phyloP scores from a whole-genome alignment of 257 asterid species.

The Gardenia jasminoides region DNA sequence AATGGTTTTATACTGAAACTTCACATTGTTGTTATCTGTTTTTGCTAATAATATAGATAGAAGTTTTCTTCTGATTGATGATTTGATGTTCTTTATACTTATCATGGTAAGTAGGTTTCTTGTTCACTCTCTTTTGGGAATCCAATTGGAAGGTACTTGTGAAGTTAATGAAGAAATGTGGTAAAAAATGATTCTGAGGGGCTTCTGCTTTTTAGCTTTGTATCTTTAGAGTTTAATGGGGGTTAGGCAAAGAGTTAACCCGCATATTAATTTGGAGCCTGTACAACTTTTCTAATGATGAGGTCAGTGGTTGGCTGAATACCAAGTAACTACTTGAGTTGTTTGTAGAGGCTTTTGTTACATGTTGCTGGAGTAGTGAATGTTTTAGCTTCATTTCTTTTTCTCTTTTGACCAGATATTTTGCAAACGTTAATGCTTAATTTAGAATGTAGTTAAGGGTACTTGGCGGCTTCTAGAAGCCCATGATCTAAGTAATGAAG shows the following conservation, averaged over 20 bases:
- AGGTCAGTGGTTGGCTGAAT: neutral
- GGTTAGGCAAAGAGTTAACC: neutral
- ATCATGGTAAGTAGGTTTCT: neutral
- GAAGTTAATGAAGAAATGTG: neutral
- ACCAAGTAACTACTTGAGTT: neutral
- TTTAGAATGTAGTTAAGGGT: neutral
- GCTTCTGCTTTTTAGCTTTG: neutral
- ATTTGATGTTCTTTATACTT: neutral
- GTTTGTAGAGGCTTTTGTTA: neutral
- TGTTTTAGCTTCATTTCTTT: neutral
- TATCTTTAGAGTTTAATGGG: neutral
- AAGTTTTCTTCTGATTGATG: neutral
- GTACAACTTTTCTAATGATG: neutral
- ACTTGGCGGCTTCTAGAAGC: neutral
- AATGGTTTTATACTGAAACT: neutral
- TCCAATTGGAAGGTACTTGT: neutral
- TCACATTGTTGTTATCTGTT: neutral
- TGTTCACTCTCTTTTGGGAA: neutral
- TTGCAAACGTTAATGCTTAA: neutral
- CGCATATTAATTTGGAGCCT: neutral
- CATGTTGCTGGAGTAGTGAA: neutral
- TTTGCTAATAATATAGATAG: neutral
- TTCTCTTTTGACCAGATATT: neutral
- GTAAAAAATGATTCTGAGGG: neutral
- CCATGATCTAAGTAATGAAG: neutral